Evolutionary conservation across 2,329 filamentous ascomycete genomes (phyloP).

Genomic region (Aspergillus uvarum): DNA sequence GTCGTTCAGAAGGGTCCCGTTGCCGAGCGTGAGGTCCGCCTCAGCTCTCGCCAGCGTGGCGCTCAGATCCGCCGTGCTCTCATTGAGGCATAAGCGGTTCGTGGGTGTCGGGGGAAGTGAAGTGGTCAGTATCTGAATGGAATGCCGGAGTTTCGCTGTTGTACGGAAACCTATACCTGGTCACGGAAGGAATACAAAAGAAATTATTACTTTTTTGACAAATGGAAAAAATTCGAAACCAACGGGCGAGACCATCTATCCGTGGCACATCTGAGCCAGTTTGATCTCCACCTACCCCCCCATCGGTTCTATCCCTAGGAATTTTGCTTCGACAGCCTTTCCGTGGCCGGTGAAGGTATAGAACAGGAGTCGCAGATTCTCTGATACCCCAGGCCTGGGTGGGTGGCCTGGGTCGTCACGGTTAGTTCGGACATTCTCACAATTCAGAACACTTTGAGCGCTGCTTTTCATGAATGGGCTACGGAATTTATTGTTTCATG

Average conservation of each 20-base stretch:
- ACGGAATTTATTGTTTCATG: slow-evolving; percentile 15
- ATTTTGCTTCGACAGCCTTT: background rate
- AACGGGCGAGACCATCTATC: slow-evolving; percentile 10
- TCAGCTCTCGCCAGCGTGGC: slow-evolving; percentile 92
- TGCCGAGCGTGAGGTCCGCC: slow-evolving; percentile 65
- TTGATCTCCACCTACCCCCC: slow-evolving; percentile 5
- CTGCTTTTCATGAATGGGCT: slow-evolving; percentile 20
- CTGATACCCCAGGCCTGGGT: background rate
- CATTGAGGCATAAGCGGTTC: slow-evolving; percentile 53
- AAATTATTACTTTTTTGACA: slow-evolving; percentile 19
- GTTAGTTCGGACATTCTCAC: slow-evolving; percentile 13
- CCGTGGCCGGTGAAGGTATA: background rate
- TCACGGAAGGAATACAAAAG: slow-evolving; percentile 31
- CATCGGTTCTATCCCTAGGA: background rate
- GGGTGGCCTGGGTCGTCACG: slow-evolving; percentile 1
- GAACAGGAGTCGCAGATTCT: background rate
- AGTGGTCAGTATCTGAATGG: slow-evolving; percentile 33
- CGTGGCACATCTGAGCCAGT: background rate
- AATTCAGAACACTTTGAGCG: slow-evolving; percentile 17
- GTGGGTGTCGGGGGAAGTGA: slow-evolving; percentile 28
- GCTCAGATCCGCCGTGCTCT: slow-evolving; percentile 61
- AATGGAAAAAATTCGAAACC: slow-evolving; percentile 16
- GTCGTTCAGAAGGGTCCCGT: slow-evolving; percentile 85
- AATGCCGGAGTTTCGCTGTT: slow-evolving; percentile 40
- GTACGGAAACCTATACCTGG: slow-evolving; percentile 33